Percentiles rank a stretch among this genome's conserved stretches.
Conservation (phyloP, 148 eudicot genomes). For the Chenopodium album region DNA sequence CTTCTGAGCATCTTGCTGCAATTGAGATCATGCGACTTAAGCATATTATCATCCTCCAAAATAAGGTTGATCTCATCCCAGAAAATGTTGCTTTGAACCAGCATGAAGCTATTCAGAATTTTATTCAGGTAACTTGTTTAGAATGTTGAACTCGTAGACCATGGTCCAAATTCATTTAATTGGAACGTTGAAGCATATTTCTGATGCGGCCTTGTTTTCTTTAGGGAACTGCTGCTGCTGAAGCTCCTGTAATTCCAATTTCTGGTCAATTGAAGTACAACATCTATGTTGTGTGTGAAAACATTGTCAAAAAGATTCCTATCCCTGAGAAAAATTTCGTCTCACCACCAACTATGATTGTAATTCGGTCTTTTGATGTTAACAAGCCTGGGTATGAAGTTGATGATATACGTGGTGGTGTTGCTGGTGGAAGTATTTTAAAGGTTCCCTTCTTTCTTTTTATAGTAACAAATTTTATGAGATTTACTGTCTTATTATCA, state of each 20-base stretch:
- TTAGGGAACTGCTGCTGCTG: conserved; percentile 91
- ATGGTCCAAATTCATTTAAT: not conserved
- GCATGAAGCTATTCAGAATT: conserved; percentile 90
- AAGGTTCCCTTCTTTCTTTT: conserved; percentile 50
- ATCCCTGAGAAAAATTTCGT: conserved; percentile 84
- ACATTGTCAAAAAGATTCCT: conserved; percentile 86
- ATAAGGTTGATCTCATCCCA: conserved; percentile 92
- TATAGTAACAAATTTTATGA: not conserved
- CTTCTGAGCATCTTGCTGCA: conserved; percentile 97
- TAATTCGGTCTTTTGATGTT: conserved; percentile 93
- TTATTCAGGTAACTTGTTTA: conserved; percentile 63
- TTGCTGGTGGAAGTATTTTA: conserved; percentile 97
- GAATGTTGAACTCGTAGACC: not conserved
- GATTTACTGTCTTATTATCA: not conserved
- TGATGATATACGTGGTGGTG: conserved; percentile 93
- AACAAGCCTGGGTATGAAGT: conserved; percentile 95
- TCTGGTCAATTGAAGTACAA: conserved; percentile 96
- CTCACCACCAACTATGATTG: conserved; percentile 96
- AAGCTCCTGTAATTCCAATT: conserved; percentile 90
- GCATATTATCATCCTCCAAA: conserved; percentile 94
- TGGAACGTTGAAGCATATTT: not conserved
- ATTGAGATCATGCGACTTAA: conserved; percentile 96
- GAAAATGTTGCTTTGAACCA: conserved; percentile 95
- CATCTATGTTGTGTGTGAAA: conserved; percentile 88
- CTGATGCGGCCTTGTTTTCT: conserved; percentile 13